phyloP scores from a whole-genome alignment of 2,329 filamentous ascomycete genomes.

The Dactylella cylindrospora region DNA sequence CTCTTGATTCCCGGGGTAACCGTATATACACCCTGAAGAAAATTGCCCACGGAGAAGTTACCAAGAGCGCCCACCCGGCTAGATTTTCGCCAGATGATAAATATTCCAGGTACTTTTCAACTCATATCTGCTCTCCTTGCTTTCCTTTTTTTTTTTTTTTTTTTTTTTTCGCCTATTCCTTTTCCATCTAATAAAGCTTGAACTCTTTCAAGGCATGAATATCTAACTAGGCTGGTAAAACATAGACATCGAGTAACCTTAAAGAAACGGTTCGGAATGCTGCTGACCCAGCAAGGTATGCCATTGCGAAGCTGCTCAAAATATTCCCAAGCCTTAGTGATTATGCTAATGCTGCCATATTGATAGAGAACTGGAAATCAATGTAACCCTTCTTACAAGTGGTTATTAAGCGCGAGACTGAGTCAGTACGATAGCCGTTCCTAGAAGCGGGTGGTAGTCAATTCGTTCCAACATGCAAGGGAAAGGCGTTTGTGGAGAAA shows the following conservation, averaged over 20 bases:
- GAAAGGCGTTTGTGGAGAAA: conserved; percentile 17
- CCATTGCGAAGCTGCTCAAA: not conserved
- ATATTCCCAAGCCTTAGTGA: conserved; percentile 12
- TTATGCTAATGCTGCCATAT: conserved; percentile 53
- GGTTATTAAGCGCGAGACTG: not conserved
- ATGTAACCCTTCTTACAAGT: conserved; percentile 11
- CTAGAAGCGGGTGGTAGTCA: not conserved
- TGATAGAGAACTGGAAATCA: conserved; percentile 53
- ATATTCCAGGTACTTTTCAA: conserved; percentile 72
- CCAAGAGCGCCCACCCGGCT: conserved; percentile 93
- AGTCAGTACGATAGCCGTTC: conserved; percentile 6
- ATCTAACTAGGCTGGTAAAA: too few species aligned
- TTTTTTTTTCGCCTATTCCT: too few species aligned
- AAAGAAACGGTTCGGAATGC: conserved; percentile 87
- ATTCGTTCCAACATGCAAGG: too few species aligned
- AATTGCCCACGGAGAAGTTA: conserved; percentile 75
- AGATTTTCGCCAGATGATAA: conserved; percentile 98
- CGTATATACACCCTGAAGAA: conserved; percentile 96
- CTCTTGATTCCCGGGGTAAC: conserved; percentile 76
- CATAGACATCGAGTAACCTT: conserved; percentile 83
- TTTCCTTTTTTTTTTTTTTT: too few species aligned
- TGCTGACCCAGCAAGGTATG: conserved; percentile 74
- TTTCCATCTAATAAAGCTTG: too few species aligned
- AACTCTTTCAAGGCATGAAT: too few species aligned
- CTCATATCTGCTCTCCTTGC: too few species aligned